Evolutionary conservation across 148 eudicot genomes (phyloP).

Genomic region (Diospyros kaki): DNA sequence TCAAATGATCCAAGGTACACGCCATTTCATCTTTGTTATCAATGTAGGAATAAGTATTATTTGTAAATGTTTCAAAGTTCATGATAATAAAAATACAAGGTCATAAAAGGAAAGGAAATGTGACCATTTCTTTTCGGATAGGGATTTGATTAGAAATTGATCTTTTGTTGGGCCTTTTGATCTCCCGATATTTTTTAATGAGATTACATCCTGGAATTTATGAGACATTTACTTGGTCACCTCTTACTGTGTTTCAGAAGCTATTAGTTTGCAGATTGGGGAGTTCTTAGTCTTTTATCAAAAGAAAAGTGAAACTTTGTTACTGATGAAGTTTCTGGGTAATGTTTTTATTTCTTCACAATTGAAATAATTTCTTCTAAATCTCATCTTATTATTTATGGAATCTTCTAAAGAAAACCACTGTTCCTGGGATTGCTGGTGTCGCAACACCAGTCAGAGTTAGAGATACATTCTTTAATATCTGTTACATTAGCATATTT

Average conservation of each 20-base stretch:
- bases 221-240: background rate
- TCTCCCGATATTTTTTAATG: background rate
- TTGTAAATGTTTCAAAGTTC: background rate
- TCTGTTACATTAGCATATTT: background rate
- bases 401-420: background rate
- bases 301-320: background rate
- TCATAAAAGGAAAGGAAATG: background rate
- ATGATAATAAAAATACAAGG: too few species aligned
- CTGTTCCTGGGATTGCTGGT: background rate
- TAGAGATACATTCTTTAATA: background rate
- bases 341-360: background rate
- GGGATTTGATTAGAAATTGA: background rate
- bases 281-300: background rate
- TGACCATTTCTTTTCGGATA: background rate
- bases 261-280: background rate
- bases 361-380: background rate
- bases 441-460: background rate
- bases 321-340: background rate
- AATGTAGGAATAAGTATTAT: background rate
- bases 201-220: background rate
- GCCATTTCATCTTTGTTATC: background rate
- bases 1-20: conserved; percentile 90
- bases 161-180: conserved; percentile 5
- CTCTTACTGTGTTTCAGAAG: background rate
- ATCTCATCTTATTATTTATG: too few species aligned